Conservation (phyloP, 2,329 filamentous ascomycete species). For the Byssothecium circinans region DNA sequence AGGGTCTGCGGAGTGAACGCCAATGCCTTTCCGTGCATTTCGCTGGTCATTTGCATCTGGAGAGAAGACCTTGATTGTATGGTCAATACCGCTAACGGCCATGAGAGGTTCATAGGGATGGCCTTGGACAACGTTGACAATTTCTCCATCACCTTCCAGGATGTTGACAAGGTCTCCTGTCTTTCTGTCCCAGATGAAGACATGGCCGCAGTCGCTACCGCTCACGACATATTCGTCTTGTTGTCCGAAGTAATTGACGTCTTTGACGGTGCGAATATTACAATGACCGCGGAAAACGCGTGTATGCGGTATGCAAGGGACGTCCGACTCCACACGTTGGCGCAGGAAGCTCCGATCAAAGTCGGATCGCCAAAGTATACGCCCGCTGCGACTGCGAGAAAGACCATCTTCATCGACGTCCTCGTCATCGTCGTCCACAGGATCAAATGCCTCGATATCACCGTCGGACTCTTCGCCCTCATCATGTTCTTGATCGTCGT, state of each 20-base stretch:
- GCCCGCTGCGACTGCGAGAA: conserved; percentile 39
- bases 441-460: conserved; percentile 30
- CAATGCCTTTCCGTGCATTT: conserved; percentile 59
- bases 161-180: conserved; percentile 64
- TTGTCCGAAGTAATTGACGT: conserved; percentile 68
- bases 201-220: conserved; percentile 66
- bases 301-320: conserved; percentile 60
- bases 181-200: conserved; percentile 71
- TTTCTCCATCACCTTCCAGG: conserved; percentile 66
- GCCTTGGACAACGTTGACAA: conserved; percentile 70
- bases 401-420: conserved; percentile 39
- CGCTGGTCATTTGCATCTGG: conserved; percentile 60
- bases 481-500: conserved; percentile 36
- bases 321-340: conserved; percentile 56
- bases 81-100: conserved; percentile 67
- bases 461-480: conserved; percentile 39
- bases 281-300: conserved; percentile 65
- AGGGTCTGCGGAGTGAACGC: conserved; percentile 55
- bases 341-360: conserved; percentile 52
- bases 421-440: conserved; percentile 30
- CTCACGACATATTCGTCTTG: conserved; percentile 70
- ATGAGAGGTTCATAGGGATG: conserved; percentile 69
- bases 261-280: conserved; percentile 68
- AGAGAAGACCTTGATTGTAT: conserved; percentile 70
- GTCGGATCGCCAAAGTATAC: conserved; percentile 52